Evolutionary conservation across 257 asterid genomes (phyloP).

Genomic region (Solanum etuberosum): DNA sequence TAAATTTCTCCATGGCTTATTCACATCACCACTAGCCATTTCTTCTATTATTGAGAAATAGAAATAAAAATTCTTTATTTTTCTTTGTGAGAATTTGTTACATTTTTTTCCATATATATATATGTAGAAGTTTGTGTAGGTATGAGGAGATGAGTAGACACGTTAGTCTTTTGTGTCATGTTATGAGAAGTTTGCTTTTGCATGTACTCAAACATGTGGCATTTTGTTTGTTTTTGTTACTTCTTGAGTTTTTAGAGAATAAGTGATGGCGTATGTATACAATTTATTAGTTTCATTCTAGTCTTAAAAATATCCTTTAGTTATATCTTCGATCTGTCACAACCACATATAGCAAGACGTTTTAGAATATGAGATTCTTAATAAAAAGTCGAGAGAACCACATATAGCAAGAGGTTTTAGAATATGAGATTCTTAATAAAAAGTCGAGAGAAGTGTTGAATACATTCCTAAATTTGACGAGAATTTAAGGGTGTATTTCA

Average conservation of each 20-base stretch:
- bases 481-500: too few relatives aligned
- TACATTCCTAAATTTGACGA: too few relatives aligned
- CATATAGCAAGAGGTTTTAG: too few relatives aligned
- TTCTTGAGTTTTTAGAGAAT: background rate
- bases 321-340: too few relatives aligned
- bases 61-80: too few relatives aligned
- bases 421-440: too few relatives aligned
- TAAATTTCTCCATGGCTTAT: constrained; percentile 15
- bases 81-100: background rate
- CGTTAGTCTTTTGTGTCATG: background rate
- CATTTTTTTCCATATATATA: background rate
- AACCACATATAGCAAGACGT: too few relatives aligned
- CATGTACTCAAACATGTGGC: background rate
- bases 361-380: too few relatives aligned
- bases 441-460: too few relatives aligned
- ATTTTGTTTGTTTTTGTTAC: background rate
- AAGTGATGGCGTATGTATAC: background rate
- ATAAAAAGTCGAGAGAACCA: too few relatives aligned
- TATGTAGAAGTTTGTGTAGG: background rate
- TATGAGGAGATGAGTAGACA: background rate
- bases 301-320: too few relatives aligned
- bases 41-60: background rate
- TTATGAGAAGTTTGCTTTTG: background rate
- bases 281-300: too few relatives aligned
- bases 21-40: background rate